Conservation (phyloP, 495 filamentous ascomycete species). For the Apiosordaria backusii region DNA sequence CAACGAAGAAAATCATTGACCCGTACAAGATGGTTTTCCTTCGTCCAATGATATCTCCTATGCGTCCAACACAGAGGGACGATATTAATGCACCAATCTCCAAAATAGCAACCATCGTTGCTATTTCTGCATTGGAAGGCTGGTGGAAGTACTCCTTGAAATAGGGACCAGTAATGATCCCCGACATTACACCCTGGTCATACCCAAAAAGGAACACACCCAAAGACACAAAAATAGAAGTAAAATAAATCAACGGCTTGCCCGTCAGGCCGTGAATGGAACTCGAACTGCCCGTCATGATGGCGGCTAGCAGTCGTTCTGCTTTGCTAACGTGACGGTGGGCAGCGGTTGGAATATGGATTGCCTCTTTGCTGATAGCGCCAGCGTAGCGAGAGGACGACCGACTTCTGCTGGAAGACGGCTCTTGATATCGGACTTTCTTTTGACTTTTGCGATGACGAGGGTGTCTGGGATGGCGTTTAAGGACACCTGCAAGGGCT, state of each 20-base stretch:
- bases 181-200: slow-evolving; percentile 99
- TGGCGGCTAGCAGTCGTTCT: slow-evolving; percentile 66
- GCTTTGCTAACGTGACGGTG: slow-evolving; percentile 58
- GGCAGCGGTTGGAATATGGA: slow-evolving; percentile 69
- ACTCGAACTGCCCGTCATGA: slow-evolving; percentile 77
- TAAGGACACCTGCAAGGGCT: slow-evolving; percentile 46
- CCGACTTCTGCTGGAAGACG: slow-evolving; percentile 22
- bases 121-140: slow-evolving; percentile 76
- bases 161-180: slow-evolving; percentile 86
- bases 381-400: slow-evolving; percentile 30
- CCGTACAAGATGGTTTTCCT: slow-evolving; percentile 91
- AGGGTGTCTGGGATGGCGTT: slow-evolving; percentile 36
- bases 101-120: slow-evolving; percentile 94
- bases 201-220: slow-evolving; percentile 98
- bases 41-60: slow-evolving; percentile 90
- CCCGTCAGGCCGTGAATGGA: slow-evolving; percentile 89
- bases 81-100: slow-evolving; percentile 91
- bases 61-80: slow-evolving; percentile 79
- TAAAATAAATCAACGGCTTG: slow-evolving; percentile 94
- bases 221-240: slow-evolving; percentile 94
- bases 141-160: slow-evolving; percentile 92
- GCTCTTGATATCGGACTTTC: slow-evolving; percentile 46
- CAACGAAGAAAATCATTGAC: slow-evolving; percentile 85
- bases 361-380: slow-evolving; percentile 72
- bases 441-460: slow-evolving; percentile 32